Base-by-base conservation (phyloP, 2,329 filamentous ascomycete genomes). In the Chrysoporthe deuterocubensis region DNA sequence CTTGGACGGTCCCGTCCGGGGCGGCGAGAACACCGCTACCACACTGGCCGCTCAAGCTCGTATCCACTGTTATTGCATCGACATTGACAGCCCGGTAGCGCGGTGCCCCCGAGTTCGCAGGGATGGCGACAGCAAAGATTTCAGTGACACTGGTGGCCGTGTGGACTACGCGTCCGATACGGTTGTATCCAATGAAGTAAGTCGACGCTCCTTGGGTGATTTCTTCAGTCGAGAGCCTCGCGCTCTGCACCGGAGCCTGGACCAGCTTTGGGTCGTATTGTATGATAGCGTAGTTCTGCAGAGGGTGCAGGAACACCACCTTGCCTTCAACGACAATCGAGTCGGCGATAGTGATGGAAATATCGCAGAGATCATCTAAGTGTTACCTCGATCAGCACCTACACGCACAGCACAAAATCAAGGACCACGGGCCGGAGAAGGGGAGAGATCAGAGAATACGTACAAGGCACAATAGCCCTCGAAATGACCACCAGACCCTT, bases 101-200 rank as follows among this genome's bases (percentile, higher is more conserved):
- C 5, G 96, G 96, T 7, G 96, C 95, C 1, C 93, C 69, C 50
- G 69, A 91, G 79, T 97, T 98, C 37, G 96, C 94, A 0, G 96
- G 96, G 70, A 99, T 98, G 0, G 94, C 93, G 3, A 98, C 96
- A 2, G 96, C 96, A 13, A 95, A 98, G 75, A 99, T 96, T 78
- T 99, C 96, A 0, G 96, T 99, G 16, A 99, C 94, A 0, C 92
- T 93, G 0, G 96, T 98, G 73, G 97, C 94, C 5, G 94, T 92
- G 73, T 97, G 93, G 4, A 98, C 95, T 52, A 97, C 93, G 46
- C 95, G 89, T 70, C 95, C 91, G 72, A 97, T 98, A 72, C 96
- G 90, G 77, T 99, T 99, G 82, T 97, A 96, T n/a, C 96, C 96
- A 71, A 99, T 92, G 80, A 99, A 99, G 72, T 97, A 94, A 0